Base-by-base conservation (phyloP, 768 basidiomycete species). In the Wakefieldia striispora region DNA sequence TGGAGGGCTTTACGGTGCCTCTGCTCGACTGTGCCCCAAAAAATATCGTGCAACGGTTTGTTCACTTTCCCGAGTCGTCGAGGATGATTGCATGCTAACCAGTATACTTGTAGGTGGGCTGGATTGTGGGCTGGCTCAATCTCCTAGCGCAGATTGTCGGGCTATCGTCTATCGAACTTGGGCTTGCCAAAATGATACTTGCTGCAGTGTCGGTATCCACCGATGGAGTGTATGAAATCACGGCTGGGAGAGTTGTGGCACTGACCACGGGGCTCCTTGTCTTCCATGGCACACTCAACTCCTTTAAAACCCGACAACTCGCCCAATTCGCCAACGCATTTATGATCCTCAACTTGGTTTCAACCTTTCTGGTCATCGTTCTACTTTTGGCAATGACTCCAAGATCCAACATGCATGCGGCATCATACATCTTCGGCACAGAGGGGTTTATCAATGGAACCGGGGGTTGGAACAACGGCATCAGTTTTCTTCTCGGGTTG, bases 1-100 rank as follows among this genome's bases (percentile, higher is more conserved):
- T 16, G 64, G 63, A 8, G 64, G 56, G 14, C 45, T 65, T 6
- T 89, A 89, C 56, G 87, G 86, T n/a, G 87, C 87, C 3, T 88
- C 87, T 24, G 85, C 86, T n/a, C 81, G 83, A 59, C 70, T 88
- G 11, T 81, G 82, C 6, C 87, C 87, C 0, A 76, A 72, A 54
- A 76, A 66, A 47, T 76, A 86, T 59, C 80, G 87, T 45, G 81
- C 87, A 35, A 80, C 71, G 62, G 86, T 84, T 58, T 27, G 68
- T 59, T 27, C 16, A 8, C 23, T 41, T 19, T 29, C 17, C 16
- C 26, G 29, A 12, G 11, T 51, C 31, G 2, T 47, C 5, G 36
- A 14, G 11, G 14, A 34, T 40, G 11, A 16, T 23, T 24, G 31
- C 13, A 12, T 29, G 12, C 8, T 26, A 9, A 46, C 41, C 14